Base-by-base conservation (phyloP, 2,329 filamentous ascomycete genomes). In the Ceratocystis papillata region DNA sequence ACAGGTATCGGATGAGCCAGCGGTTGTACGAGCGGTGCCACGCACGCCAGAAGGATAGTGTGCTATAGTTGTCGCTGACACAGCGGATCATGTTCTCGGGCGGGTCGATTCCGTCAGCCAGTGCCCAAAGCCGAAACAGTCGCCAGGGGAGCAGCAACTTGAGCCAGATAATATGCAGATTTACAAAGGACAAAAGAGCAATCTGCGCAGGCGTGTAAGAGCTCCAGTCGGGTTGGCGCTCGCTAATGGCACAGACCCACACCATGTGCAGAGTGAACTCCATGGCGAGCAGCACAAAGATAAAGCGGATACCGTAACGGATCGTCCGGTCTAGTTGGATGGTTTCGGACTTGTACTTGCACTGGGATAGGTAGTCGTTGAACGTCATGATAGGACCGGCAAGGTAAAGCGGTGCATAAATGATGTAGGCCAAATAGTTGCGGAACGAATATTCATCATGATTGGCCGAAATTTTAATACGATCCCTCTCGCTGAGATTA, bases 11-110 rank as follows among this genome's bases (percentile, higher is more conserved):
- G 63, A 97, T 82, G 67, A 94, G 83, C 91, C 92, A 99, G 70
- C 91, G 87, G 77, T 97, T 97, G 79, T 90, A 97, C 69, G 86
- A 90, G 64, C 92, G 87, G 76, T 99, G 94, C 95, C 95, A 99
- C 41, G 86, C 87, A 69, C 94, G 89, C 94, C 94, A 99, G 78
- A 99, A 99, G 22, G 87, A 86, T 50, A 92, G 81, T 0, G 90
- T 88, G 69, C 88, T 92, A 78, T 92, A 96, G 75, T 97, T 97
- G 78, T 99, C 86, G 73, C 87, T 92, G 77, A 96, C 90, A 76
- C 95, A 99, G 70, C 94, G 89, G 65, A 96, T 84, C 90, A 99
- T 96, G 77, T 99, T 99, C 77, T 99, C 94, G 0, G 94, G 93
- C 0, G 94, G 90, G 73, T 99, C 94, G 70, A 99, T 85, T 68